These are phyloP conservation scores for Biancaea sappan DNA, from an alignment of 306 rosid species.

Conservation along the genomic window DNA sequence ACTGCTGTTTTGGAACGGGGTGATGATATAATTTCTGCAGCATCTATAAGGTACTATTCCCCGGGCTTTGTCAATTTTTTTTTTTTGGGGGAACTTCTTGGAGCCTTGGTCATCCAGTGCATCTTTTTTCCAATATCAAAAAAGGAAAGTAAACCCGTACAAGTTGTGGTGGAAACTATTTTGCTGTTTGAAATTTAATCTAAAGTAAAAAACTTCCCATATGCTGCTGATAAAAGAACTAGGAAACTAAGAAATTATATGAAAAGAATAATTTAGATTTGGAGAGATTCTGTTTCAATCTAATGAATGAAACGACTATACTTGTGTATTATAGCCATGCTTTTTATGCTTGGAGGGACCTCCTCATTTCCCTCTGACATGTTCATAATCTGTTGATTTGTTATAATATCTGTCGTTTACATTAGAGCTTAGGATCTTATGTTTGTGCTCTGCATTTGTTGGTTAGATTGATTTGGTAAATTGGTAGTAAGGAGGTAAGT, in stretches of 20 bases:
- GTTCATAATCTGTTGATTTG: conserved; percentile 4
- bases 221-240: background rate
- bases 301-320: background rate
- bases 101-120: background rate
- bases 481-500: conserved; percentile 2
- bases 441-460: background rate
- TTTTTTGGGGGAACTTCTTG: background rate
- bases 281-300: conserved; percentile 13
- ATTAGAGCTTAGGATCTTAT: background rate
- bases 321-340: background rate
- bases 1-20: conserved; percentile 95
- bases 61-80: background rate
- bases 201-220: background rate
- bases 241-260: background rate
- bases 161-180: conserved; percentile 5
- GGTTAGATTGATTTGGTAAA: conserved; percentile 10
- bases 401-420: background rate
- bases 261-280: background rate
- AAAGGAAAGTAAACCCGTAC: background rate
- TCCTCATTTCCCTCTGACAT: too few relatives aligned
- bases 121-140: background rate
- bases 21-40: conserved; percentile 91
- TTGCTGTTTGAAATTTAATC: conserved; percentile 19
- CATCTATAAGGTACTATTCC: conserved; percentile 74
- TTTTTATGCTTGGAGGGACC: too few relatives aligned